These are phyloP conservation scores for Flaveria trinervia DNA, from an alignment of 129 eudicot species.

Conservation along the genomic window DNA sequence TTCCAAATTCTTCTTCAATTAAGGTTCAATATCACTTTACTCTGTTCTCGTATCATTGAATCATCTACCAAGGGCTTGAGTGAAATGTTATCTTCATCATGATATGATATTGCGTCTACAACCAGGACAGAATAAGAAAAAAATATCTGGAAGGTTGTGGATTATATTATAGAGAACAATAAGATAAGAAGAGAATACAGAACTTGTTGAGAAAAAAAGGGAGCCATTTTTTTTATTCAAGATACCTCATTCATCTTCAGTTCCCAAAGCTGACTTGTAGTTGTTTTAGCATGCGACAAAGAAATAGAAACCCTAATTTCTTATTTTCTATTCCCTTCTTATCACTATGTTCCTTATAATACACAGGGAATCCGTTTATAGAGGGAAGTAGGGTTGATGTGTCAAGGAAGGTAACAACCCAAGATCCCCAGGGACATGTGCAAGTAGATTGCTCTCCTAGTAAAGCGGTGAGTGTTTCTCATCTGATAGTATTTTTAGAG, in stretches of 20 bases:
- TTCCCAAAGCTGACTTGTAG: neutral
- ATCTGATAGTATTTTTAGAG: neutral
- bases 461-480: conserved; percentile 34
- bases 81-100: neutral
- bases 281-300: neutral
- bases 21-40: neutral
- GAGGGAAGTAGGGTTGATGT: conserved; percentile 36
- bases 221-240: neutral
- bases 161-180: too few species aligned
- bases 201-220: too few species aligned
- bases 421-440: conserved; percentile 27
- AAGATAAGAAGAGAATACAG: too few species aligned
- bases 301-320: conserved; percentile 2
- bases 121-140: too few species aligned
- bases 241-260: neutral
- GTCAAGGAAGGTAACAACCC: conserved; percentile 40
- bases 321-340: neutral
- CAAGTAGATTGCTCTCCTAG: conserved; percentile 30
- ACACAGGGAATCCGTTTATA: conserved; percentile 34
- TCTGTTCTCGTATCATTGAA: neutral
- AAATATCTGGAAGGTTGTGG: too few species aligned
- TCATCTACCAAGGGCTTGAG: neutral
- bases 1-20: neutral
- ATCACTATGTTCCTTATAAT: conserved; percentile 21
- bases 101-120: neutral